These are phyloP conservation scores for Capsella rubella DNA, from an alignment of 441 rosid species.

Conservation along the genomic window DNA sequence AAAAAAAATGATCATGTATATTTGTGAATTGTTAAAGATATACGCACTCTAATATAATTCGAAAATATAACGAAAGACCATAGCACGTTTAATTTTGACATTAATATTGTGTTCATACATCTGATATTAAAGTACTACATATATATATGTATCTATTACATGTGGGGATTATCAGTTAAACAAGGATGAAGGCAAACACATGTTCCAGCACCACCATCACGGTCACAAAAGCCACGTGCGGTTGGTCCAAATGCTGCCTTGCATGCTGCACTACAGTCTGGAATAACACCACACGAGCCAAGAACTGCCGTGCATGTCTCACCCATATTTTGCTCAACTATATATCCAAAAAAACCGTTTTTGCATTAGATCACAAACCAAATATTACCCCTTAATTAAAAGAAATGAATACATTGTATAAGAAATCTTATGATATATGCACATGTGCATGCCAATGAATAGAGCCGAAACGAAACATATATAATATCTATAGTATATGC, in stretches of 20 bases:
- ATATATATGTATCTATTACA: background rate
- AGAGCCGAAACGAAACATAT: background rate
- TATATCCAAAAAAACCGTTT: background rate
- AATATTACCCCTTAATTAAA: background rate
- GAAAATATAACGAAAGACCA: too few relatives aligned
- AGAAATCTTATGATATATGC: background rate
- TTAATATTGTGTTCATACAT: background rate
- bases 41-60: too few relatives aligned
- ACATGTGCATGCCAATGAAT: background rate
- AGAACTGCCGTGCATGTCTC: background rate
- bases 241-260: background rate
- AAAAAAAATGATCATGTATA: too few relatives aligned
- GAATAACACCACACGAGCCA: conserved; percentile 9
- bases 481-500: background rate
- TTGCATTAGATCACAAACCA: background rate
- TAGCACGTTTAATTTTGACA: background rate
- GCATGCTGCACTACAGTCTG: background rate
- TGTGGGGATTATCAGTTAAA: background rate
- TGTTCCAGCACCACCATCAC: conserved; percentile 9
- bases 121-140: background rate
- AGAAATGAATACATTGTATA: background rate
- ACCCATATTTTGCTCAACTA: background rate
- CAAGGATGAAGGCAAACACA: background rate
- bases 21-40: too few relatives aligned
- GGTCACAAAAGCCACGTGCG: background rate